Percentiles rank a stretch among this genome's conserved stretches.
Conservation (phyloP, 129 eudicot species). For the Kitagawia praeruptora region DNA sequence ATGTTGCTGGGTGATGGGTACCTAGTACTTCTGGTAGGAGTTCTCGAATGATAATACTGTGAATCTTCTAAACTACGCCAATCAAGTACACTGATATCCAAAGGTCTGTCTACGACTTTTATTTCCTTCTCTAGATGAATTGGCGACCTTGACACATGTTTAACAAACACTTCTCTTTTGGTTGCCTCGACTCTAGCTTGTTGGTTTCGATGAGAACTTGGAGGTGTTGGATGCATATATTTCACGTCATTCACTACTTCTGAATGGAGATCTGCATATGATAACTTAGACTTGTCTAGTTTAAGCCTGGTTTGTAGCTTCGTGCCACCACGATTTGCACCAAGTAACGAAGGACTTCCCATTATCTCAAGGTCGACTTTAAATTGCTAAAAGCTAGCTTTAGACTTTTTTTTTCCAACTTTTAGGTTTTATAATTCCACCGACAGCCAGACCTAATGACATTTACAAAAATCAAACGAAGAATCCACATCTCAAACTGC, state of each 20-base stretch:
- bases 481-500: not conserved
- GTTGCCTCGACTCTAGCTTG: slow-evolving; percentile 12
- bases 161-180: slow-evolving; percentile 54
- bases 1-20: slow-evolving; percentile 40
- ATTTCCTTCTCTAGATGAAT: slow-evolving; percentile 35
- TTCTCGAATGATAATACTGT: slow-evolving; percentile 33
- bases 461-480: not conserved
- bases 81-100: not conserved
- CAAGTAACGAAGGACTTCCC: slow-evolving; percentile 22
- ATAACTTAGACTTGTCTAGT: slow-evolving; percentile 29
- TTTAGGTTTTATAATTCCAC: not conserved
- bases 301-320: slow-evolving; percentile 35
- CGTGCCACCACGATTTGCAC: slow-evolving; percentile 18
- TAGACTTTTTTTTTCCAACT: not conserved
- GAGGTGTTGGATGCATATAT: slow-evolving; percentile 22
- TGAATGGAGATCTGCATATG: slow-evolving; percentile 39
- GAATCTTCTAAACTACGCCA: slow-evolving; percentile 67
- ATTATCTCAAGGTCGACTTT: slow-evolving; percentile 1
- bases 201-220: slow-evolving; percentile 18
- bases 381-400: not conserved
- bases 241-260: slow-evolving; percentile 35
- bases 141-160: slow-evolving; percentile 67
- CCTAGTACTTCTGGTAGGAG: slow-evolving; percentile 21
- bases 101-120: not conserved
- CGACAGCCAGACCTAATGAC: not conserved